Percentiles rank a stretch among this genome's conserved stretches.
Conservation (phyloP, 2,329 filamentous ascomycete genomes). For the Gyromitra esculenta region DNA sequence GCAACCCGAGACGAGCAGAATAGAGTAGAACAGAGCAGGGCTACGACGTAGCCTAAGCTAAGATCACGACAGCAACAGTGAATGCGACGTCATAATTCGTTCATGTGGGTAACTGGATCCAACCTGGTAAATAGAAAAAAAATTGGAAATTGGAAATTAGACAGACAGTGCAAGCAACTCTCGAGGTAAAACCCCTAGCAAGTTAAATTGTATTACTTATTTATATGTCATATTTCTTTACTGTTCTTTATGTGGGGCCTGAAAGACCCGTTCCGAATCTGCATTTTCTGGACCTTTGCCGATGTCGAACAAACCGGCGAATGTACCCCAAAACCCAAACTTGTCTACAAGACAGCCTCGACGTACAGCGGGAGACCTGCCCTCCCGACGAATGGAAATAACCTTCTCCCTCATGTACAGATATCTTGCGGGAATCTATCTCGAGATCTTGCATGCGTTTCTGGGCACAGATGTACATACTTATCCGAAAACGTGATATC, state of each 20-base stretch:
- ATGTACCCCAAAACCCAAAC: slow-evolving; percentile 16
- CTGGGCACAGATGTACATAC: slow-evolving; percentile 10
- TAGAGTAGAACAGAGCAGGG: background rate
- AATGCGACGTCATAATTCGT: slow-evolving; percentile 42
- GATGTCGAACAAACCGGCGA: slow-evolving; percentile 15
- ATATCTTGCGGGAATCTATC: slow-evolving; percentile 33
- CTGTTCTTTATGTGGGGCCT: background rate
- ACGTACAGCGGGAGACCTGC: slow-evolving; percentile 17
- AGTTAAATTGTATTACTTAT: slow-evolving; percentile 18
- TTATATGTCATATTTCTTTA: slow-evolving; percentile 8
- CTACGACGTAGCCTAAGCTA: background rate
- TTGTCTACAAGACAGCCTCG: background rate
- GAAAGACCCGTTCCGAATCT: background rate
- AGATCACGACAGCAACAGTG: background rate
- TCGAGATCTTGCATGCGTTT: slow-evolving; percentile 44
- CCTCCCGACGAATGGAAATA: slow-evolving; percentile 23
- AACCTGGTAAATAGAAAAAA: background rate
- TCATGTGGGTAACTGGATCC: slow-evolving; percentile 32
- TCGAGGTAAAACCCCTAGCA: background rate
- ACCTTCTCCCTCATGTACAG: slow-evolving; percentile 9
- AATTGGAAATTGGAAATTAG: background rate
- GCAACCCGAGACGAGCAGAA: slow-evolving; percentile 23
- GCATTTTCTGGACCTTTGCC: slow-evolving; percentile 9
- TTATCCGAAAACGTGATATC: slow-evolving; percentile 46
- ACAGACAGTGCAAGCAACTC: background rate